phyloP scores from a whole-genome alignment of 2,329 filamentous ascomycete species.

The Pseudocercospora musae region DNA sequence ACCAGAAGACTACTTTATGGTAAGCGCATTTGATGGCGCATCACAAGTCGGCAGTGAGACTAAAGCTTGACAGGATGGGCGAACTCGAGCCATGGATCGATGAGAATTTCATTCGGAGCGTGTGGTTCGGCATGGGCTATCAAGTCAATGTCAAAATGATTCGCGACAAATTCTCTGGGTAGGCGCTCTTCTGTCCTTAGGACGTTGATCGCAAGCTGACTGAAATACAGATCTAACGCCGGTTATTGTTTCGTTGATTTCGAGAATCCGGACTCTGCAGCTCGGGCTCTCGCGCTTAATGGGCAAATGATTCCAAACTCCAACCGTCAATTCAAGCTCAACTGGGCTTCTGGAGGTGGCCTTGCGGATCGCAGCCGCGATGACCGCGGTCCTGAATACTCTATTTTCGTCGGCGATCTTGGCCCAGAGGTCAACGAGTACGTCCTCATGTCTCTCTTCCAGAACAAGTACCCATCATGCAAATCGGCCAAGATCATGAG shows the following conservation, averaged over 20 bases:
- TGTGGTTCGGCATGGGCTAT: conserved; percentile 91
- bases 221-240: conserved; percentile 66
- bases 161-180: conserved; percentile 98
- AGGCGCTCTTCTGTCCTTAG: conserved; percentile 36
- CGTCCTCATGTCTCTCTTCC: conserved; percentile 93
- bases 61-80: conserved; percentile 75
- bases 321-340: conserved; percentile 93
- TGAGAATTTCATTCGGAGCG: conserved; percentile 94
- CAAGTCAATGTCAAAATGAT: conserved; percentile 99
- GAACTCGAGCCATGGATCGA: conserved; percentile 99
- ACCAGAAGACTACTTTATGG: conserved; percentile 54
- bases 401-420: conserved; percentile 96
- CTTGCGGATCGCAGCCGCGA: conserved; percentile 91
- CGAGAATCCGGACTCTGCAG: conserved; percentile 73
- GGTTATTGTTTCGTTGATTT: conserved; percentile 99
- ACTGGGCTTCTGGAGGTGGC: conserved; percentile 97
- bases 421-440: conserved; percentile 99
- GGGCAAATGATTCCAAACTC: conserved; percentile 90
- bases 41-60: conserved; percentile 4
- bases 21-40: conserved; percentile 32
- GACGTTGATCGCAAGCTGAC: conserved; percentile 9
- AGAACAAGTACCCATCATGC: conserved; percentile 92
- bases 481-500: conserved; percentile 99
- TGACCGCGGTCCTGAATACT: conserved; percentile 92
- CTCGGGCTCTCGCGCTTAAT: conserved; percentile 86